phyloP scores from a whole-genome alignment of 2,329 filamentous ascomycete genomes.

The Fusarium heterosporum region DNA sequence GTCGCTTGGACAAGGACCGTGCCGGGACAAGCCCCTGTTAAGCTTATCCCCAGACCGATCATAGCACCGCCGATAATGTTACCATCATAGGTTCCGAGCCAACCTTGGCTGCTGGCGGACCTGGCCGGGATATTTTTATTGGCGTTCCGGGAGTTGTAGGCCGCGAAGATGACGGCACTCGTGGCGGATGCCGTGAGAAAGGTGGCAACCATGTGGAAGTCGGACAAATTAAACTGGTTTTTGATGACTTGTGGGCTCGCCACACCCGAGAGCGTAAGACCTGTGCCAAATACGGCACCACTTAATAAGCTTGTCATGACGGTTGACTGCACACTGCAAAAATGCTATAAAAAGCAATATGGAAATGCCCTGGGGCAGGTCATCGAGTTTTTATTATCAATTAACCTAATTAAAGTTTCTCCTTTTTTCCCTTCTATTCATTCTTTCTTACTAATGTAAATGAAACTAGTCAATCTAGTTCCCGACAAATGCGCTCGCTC shows the following conservation, averaged over 20 bases:
- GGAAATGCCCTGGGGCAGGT: background rate
- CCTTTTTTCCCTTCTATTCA: background rate
- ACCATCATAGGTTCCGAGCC: constrained; percentile 17
- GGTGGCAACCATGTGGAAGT: constrained; percentile 26
- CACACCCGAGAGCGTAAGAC: constrained; percentile 22
- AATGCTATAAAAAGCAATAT: background rate
- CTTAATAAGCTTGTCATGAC: constrained; percentile 9
- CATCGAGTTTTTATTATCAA: background rate
- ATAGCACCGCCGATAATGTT: constrained; percentile 24
- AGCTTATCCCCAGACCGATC: constrained; percentile 28
- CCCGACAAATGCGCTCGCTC: background rate
- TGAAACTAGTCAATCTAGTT: constrained; percentile 8
- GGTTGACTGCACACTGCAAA: background rate
- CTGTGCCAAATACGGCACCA: constrained; percentile 16
- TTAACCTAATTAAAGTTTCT: background rate
- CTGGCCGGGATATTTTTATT: constrained; percentile 1
- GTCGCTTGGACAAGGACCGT: constrained; percentile 24
- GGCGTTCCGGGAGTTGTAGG: constrained; percentile 4
- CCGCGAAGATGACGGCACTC: constrained; percentile 13
- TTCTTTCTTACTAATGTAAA: background rate
- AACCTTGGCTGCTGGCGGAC: constrained; percentile 3
- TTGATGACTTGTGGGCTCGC: constrained; percentile 19
- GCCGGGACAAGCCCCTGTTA: constrained; percentile 27
- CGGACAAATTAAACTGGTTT: constrained; percentile 23
- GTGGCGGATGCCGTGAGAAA: constrained; percentile 25